Conservation (phyloP, 2,329 filamentous ascomycete genomes). For the Tolypocladium pustulatum region DNA sequence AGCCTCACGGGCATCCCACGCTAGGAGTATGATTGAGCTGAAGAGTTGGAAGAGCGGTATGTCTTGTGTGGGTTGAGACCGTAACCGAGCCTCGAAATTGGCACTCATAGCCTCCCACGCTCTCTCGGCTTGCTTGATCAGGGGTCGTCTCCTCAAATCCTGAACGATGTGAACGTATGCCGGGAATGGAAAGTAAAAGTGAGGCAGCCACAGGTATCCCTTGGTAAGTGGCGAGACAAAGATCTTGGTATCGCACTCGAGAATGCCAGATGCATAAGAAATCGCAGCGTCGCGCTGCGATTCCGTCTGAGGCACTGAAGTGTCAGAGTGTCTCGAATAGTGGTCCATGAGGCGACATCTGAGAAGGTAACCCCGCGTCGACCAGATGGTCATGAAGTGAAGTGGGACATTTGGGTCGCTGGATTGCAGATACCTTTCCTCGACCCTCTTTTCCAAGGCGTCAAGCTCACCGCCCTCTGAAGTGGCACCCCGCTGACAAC, state of each 20-base stretch:
- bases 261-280: constrained; percentile 18
- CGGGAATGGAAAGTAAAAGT: constrained; percentile 26
- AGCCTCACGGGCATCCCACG: not conserved
- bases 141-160: constrained; percentile 16
- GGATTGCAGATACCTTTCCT: constrained; percentile 33
- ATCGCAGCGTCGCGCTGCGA: constrained; percentile 17
- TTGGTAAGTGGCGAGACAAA: constrained; percentile 16
- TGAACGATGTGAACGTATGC: constrained; percentile 29
- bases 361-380: constrained; percentile 29
- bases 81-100: constrained; percentile 15
- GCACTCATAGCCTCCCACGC: constrained; percentile 22
- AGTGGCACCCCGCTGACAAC: not conserved
- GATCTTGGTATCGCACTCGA: constrained; percentile 26
- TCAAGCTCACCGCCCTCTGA: constrained; percentile 12
- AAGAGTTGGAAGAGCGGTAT: not conserved
- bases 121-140: constrained; percentile 10
- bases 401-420: constrained; percentile 27
- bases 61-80: not conserved
- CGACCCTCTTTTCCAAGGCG: constrained; percentile 26
- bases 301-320: constrained; percentile 12
- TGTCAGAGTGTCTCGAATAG: constrained; percentile 18
- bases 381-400: constrained; percentile 30
- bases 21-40: not conserved
- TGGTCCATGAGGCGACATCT: constrained; percentile 39
- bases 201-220: constrained; percentile 25